Evolutionary conservation across 2,329 filamentous ascomycete species (phyloP), one percentile per base, ranked within the genome.

Genomic region (Ustilaginoidea virens): DNA sequence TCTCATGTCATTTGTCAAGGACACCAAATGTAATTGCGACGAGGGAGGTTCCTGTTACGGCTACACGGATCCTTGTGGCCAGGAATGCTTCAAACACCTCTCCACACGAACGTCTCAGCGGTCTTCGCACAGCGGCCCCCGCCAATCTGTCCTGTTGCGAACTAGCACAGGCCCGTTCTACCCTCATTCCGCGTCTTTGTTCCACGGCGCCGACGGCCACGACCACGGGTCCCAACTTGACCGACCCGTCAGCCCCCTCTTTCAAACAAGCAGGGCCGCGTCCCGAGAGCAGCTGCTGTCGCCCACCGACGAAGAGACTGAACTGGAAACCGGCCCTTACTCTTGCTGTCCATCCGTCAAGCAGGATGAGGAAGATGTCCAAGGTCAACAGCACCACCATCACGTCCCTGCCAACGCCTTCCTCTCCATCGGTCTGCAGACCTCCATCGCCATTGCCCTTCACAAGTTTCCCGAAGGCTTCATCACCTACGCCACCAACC

Each of bases 401-500:
- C 90, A 98, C 50, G 87, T 96, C 3, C 82, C 87, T 0, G 76
- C 81, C 36, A 96, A 96, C 45, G 83, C 82, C 5, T 98, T 94
- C 51, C 63, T 96, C 36, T 81, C 81, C 29, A 90, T 96, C 35
- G 86, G 90, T n/a, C 69, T 98, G 1, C 90, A 98, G 52, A 96
- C 90, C 0, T 87, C 82, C 11, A 76, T 94, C 28, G 90, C 90
- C 5, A 96, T 98, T 37, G 85, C 87, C 6, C 62, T 98, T 2
- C 90, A 98, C 60, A 98, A 98, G 50, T 78, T 96, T 20, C 90
- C 90, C 2, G 90, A 78, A 44, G 74, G 74, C 14, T 79, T 79
- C 49, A 77, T 98, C 41, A 96, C 87, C 1, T 98, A 92, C 49
- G 87, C 90, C 7, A 94, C 90, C 7, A 98, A 96, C 53, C 90